phyloP scores from a whole-genome alignment of 306 rosid species.

The Medicago lupulina region DNA sequence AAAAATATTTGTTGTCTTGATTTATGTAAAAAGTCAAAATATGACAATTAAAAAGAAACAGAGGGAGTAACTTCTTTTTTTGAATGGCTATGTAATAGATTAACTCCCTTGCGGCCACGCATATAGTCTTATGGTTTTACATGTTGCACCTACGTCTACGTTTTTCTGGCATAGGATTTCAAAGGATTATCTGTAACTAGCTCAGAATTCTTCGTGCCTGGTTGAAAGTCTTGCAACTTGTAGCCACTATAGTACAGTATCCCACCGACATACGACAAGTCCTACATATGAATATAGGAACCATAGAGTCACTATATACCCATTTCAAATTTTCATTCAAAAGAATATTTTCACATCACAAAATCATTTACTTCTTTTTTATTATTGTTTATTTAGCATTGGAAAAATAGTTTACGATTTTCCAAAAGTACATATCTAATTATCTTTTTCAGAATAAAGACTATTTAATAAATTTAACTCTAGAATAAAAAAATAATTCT shows the following conservation, averaged over 20 bases:
- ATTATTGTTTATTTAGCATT: not conserved
- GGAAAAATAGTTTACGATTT: not conserved
- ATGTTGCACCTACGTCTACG: not conserved
- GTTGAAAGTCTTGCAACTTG: too few relatives aligned
- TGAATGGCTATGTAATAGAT: too few relatives aligned
- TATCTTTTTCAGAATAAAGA: too few relatives aligned
- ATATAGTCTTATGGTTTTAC: not conserved
- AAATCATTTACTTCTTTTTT: not conserved
- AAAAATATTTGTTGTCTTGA: too few relatives aligned
- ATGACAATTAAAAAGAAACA: too few relatives aligned
- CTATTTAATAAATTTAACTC: too few relatives aligned
- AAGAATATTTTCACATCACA: not conserved
- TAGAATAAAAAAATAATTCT: too few relatives aligned
- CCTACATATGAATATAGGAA: not conserved
- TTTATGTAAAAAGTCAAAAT: too few relatives aligned
- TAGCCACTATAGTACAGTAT: too few relatives aligned
- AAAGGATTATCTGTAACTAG: not conserved
- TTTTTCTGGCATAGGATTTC: not conserved
- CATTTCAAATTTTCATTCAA: not conserved
- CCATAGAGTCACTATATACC: not conserved
- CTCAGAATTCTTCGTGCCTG: too few relatives aligned
- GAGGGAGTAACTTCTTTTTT: too few relatives aligned
- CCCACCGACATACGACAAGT: not conserved
- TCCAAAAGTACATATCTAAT: not conserved
- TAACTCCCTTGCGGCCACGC: not conserved